These are phyloP conservation scores for Iberis amara DNA, from an alignment of 441 rosid genomes.

Conservation along the genomic window DNA sequence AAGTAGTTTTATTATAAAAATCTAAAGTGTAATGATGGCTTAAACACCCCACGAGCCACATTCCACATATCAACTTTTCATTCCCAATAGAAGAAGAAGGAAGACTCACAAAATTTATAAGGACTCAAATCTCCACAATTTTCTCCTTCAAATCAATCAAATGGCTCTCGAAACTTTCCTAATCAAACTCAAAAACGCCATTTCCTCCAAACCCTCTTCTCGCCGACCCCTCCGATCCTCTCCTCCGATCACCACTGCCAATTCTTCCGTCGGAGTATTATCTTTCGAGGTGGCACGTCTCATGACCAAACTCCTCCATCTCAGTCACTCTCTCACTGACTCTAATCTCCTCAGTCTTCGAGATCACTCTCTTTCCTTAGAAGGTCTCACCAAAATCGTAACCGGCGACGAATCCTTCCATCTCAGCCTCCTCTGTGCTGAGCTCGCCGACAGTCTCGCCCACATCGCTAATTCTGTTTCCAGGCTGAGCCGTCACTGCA, in stretches of 20 bases:
- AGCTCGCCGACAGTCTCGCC: conserved; percentile 57
- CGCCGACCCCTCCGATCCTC: conserved; percentile 36
- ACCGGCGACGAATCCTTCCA: conserved; percentile 71
- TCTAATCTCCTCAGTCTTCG: conserved; percentile 53
- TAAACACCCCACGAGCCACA: conserved; percentile 54
- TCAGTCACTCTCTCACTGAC: conserved; percentile 77
- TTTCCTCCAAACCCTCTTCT: conserved; percentile 46
- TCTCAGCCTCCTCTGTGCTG: conserved; percentile 77
- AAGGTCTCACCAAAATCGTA: conserved; percentile 76
- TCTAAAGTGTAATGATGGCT: conserved; percentile 30
- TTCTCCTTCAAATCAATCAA: conserved; percentile 18
- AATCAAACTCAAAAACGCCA: conserved; percentile 58
- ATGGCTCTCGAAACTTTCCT: conserved; percentile 84
- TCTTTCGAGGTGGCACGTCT: conserved; percentile 73
- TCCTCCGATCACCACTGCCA: conserved; percentile 27
- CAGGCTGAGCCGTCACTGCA: conserved; percentile 50
- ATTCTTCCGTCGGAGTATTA: conserved; percentile 51
- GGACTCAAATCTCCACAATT: conserved; percentile 26
- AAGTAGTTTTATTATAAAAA: not conserved
- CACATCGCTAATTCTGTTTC: conserved; percentile 50
- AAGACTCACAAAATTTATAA: conserved; percentile 18
- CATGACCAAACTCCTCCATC: conserved; percentile 80
- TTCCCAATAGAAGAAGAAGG: conserved; percentile 20
- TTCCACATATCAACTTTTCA: conserved; percentile 27
- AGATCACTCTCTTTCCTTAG: conserved; percentile 56